phyloP scores from a whole-genome alignment of 2,329 filamentous ascomycete genomes.

The Hymenoscyphus scutula region DNA sequence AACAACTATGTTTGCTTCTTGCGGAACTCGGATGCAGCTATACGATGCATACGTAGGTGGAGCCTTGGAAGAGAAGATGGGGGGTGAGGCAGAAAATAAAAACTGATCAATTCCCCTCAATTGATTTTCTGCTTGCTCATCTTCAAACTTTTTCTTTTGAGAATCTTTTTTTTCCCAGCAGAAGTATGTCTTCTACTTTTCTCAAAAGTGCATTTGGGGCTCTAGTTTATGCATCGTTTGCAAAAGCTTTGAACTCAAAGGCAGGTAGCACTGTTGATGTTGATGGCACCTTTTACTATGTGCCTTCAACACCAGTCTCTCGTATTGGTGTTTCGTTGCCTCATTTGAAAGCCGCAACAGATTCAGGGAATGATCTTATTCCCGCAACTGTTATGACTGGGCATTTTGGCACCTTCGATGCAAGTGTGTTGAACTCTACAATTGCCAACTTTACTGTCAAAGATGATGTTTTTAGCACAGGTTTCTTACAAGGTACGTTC shows the following conservation, averaged over 20 bases:
- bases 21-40: not conserved
- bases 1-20: not conserved
- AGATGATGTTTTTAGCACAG: conserved; percentile 33
- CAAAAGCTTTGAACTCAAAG: conserved; percentile 12
- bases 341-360: conserved; percentile 16
- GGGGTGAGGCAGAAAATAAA: not conserved
- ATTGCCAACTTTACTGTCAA: conserved; percentile 25
- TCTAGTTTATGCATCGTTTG: conserved; percentile 9
- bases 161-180: not conserved
- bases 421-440: conserved; percentile 20
- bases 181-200: conserved; percentile 6
- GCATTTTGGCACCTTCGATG: conserved; percentile 21
- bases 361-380: conserved; percentile 23
- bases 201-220: not conserved
- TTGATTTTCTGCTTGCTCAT: not conserved
- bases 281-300: conserved; percentile 37
- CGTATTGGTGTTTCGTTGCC: conserved; percentile 22
- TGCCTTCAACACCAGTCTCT: conserved; percentile 25
- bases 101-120: not conserved
- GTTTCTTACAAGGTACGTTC: conserved; percentile 30
- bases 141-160: not conserved
- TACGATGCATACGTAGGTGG: not conserved
- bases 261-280: conserved; percentile 25
- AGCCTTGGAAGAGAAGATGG: not conserved
- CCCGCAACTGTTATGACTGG: conserved; percentile 30